Base-by-base conservation (phyloP, 495 filamentous ascomycete genomes). In the Mytilinidion resinicola region DNA sequence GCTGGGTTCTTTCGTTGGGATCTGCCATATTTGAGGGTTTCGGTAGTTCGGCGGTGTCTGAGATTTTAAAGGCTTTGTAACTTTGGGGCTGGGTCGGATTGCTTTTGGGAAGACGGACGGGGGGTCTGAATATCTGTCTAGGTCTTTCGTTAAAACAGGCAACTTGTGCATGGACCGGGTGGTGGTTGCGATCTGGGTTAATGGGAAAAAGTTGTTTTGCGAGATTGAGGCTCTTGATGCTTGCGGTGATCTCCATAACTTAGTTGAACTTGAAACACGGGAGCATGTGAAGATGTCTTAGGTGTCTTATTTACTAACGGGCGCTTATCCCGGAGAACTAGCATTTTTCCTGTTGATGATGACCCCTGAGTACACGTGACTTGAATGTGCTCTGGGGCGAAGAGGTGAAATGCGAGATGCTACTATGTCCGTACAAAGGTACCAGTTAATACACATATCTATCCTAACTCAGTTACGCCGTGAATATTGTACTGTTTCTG, bases 151-250 rank as follows among this genome's bases (percentile, higher is more conserved):
- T 55, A 14, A 17, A 11, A 14, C 19, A 38, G 15, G 15, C 47
- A n/a, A 11, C n/a, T 34, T 63, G 55, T 62, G 57, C 51, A 37
- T 53, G 34, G n/a, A 37, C 50, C 46, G 46, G 46, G 34, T 38
- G 44, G 17, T 44, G 30, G 17, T 43, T 50, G 38, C 43, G 46
- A 33, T 30, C 38, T 49, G 34, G 54, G 52, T 57, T 65, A 60
- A 65, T 65, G 62, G 50, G 20, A 65, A 65, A 49, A 65, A 61
- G 33, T 37, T 19, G 50, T 42, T 61, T 55, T 49, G 48, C 46
- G 59, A 49, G 59, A 0, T 20, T 35, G 36, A 9, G 25, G 25
- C 25, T 30, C 25, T 6, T 30, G 3, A 30, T 30, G 25, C 25
- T 30, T 30, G 25, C 25, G 25, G 25, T 30, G 25, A 30, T 30